These are phyloP conservation scores for Ogataea glucozyma DNA, from an alignment of 805 yeast species.

Conservation along the genomic window DNA sequence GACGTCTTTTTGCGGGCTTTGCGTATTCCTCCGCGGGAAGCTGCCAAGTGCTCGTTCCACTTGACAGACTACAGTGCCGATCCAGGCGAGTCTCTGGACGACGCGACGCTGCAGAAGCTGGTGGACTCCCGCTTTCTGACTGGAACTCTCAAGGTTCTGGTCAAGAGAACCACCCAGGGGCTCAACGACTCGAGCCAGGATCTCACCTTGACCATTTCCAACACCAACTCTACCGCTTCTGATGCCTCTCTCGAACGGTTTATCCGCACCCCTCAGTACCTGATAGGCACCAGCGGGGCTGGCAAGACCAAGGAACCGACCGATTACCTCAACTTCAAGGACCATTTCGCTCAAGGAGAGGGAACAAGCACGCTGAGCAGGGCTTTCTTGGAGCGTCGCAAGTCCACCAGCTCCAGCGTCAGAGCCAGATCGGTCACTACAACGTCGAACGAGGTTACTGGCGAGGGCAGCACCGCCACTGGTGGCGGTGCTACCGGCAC, in stretches of 20 bases:
- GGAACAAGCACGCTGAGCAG: neutral
- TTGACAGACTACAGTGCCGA: conserved; percentile 68
- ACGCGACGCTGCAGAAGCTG: conserved; percentile 42
- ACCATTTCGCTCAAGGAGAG: conserved; percentile 21
- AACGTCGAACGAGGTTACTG: conserved; percentile 24
- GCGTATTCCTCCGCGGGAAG: conserved; percentile 35
- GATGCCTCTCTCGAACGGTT: conserved; percentile 42
- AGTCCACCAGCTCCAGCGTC: conserved; percentile 27
- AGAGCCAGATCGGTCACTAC: conserved; percentile 33
- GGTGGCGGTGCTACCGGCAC: conserved; percentile 2
- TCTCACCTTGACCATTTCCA: conserved; percentile 42
- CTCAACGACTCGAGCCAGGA: conserved; percentile 2
- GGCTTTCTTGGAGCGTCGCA: conserved; percentile 12
- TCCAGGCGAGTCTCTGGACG: conserved; percentile 58
- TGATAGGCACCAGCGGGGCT: conserved; percentile 48
- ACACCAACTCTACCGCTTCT: conserved; percentile 53
- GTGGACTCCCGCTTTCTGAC: conserved; percentile 37
- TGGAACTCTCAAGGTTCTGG: conserved; percentile 27
- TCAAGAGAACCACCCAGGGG: conserved; percentile 13
- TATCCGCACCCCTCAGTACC: conserved; percentile 66
- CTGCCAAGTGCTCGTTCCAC: conserved; percentile 44
- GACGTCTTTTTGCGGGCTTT: conserved; percentile 40
- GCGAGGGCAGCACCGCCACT: conserved; percentile 12
- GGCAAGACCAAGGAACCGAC: conserved; percentile 35
- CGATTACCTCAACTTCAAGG: conserved; percentile 63